Evolutionary conservation across 805 yeast species (phyloP), one percentile per base, ranked within the genome.

Genomic region (Candida boidinii): DNA sequence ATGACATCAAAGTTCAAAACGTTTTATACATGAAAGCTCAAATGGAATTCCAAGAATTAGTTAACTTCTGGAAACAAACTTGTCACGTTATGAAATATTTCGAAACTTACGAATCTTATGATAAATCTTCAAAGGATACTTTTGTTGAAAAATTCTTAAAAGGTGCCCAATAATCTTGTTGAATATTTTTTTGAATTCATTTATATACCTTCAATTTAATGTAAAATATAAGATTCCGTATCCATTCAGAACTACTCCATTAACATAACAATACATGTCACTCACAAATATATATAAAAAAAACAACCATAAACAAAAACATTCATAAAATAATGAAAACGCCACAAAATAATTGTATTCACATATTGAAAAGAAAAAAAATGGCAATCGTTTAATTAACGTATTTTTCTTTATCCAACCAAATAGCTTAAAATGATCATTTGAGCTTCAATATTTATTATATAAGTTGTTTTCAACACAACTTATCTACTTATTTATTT

Each of bases 21-120:
- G 69, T 81, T 13, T 64, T 85, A 37, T 73, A 74, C 44, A 76
- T 82, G 62, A 81, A 83, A 63, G 94, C 90, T 6, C 87, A 82
- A 50, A 82, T 82, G 92, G 95, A 85, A 56, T 85, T 76, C 60
- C 95, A 84, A 62, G 94, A 84, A 53, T 68, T 83, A 50, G 70
- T 79, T 49, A 85, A 85, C 61, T 84, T 84, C 65, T 84, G 95
- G 94, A 85, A 84, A 57, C 94, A 85, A 66, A 76, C 74, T 53
- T 73, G 88, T 42, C 94, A 84, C 57, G 85, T 84, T 28, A 66
- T 81, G 76, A 75, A 79, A 60, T 84, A 79, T 64, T 84, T 84
- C 46, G 83, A 78, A 44, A 77, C 76, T 46, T 79, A 71, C 54
- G 70, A 69, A 28, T 64, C 63, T 22, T 71, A 80, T 43, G 67